phyloP scores from a whole-genome alignment of 2,329 filamentous ascomycete species.

The Fusarium palustre region DNA sequence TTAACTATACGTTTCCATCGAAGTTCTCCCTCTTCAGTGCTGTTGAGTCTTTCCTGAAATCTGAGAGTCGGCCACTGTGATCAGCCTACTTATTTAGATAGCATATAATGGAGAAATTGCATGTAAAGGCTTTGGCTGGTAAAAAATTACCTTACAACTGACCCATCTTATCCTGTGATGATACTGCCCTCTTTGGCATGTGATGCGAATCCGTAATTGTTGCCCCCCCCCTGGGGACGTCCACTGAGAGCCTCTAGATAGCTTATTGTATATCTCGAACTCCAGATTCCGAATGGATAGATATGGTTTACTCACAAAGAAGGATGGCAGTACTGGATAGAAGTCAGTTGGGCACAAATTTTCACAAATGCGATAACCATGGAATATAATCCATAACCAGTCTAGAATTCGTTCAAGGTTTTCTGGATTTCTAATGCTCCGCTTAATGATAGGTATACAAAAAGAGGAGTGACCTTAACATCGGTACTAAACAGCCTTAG shows the following conservation, averaged over 20 bases:
- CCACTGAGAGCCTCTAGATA: neutral
- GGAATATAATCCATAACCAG: too few species aligned
- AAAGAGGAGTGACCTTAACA: too few species aligned
- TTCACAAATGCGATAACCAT: too few species aligned
- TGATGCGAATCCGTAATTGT: neutral
- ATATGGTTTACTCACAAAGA: too few species aligned
- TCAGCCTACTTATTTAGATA: neutral
- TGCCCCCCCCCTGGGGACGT: neutral
- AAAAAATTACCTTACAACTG: neutral
- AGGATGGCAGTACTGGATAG: too few species aligned
- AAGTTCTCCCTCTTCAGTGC: neutral
- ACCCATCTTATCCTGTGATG: neutral
- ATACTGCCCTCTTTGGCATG: neutral
- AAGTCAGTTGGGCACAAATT: too few species aligned
- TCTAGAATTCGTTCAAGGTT: too few species aligned
- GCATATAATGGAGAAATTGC: neutral
- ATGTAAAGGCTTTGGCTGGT: neutral
- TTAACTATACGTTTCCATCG: neutral
- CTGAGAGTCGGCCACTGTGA: neutral
- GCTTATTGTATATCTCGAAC: neutral
- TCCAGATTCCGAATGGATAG: too few species aligned
- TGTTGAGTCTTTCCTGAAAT: neutral
- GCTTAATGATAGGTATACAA: too few species aligned
- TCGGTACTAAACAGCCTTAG: too few species aligned
- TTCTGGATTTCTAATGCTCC: too few species aligned